Percentiles rank a stretch among this genome's conserved stretches.
phyloP scores from a whole-genome alignment of 345 rosid genomes.

The Eucalyptus curtisii region DNA sequence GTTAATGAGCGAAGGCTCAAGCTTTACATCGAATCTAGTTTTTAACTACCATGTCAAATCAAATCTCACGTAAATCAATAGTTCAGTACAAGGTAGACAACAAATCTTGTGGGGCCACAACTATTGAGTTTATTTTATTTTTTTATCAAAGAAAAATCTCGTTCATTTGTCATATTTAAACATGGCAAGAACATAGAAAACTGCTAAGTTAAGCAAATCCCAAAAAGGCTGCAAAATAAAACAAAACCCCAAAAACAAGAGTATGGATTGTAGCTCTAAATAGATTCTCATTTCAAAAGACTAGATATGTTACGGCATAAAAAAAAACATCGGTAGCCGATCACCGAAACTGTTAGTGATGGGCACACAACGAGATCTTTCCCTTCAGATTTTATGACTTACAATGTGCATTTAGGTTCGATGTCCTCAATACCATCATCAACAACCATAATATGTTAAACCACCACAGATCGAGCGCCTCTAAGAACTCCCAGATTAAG shows the following conservation, averaged over 20 bases:
- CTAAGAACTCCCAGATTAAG: not conserved
- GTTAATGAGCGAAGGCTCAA: not conserved
- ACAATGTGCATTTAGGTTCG: not conserved
- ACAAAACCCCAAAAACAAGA: not conserved
- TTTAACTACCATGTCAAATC: not conserved
- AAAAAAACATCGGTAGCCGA: accelerated
- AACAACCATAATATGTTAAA: not conserved
- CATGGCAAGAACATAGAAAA: not conserved
- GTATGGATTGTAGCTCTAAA: not conserved
- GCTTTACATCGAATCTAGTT: not conserved
- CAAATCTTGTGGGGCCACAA: not conserved
- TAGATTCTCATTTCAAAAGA: not conserved
- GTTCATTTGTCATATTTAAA: not conserved
- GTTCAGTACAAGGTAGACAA: not conserved
- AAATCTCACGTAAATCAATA: not conserved
- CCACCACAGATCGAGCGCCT: accelerated
- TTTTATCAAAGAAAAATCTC: not conserved
- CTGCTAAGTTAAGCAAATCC: not conserved
- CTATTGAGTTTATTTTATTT: not conserved
- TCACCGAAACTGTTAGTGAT: too few relatives aligned
- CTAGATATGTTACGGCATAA: accelerated
- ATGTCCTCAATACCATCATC: not conserved
- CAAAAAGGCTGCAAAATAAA: not conserved
- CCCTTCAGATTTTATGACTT: not conserved
- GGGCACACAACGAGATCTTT: not conserved